Conservation (phyloP, 805 yeast species). For the Candida ipomoeae region DNA sequence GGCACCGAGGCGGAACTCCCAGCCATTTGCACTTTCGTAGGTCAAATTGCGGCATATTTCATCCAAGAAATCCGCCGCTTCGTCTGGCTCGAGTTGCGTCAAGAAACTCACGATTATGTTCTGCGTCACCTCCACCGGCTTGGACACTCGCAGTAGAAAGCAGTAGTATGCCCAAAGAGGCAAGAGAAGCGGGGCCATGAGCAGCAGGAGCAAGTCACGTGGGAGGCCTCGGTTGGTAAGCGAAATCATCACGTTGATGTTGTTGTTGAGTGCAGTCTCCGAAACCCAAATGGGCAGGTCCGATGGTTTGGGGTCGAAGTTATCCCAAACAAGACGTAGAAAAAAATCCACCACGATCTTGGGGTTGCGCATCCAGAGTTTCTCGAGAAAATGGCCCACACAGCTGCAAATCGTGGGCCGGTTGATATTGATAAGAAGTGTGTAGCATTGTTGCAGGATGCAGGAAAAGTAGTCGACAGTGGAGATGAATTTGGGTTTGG, state of each 20-base stretch:
- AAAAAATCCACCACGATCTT: conserved; percentile 57
- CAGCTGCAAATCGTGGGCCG: conserved; percentile 58
- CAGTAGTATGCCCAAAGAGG: conserved; percentile 45
- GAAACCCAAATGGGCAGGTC: conserved; percentile 28
- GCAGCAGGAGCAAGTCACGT: conserved; percentile 20
- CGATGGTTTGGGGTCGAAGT: conserved; percentile 33
- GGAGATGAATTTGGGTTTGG: conserved; percentile 53
- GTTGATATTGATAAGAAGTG: conserved; percentile 53
- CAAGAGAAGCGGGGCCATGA: conserved; percentile 30
- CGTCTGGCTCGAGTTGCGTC: conserved; percentile 18
- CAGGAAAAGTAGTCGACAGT: conserved; percentile 49
- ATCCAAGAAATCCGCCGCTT: conserved; percentile 22
- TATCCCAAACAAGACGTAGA: conserved; percentile 45
- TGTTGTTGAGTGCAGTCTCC: conserved; percentile 54
- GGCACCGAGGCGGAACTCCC: conserved; percentile 43
- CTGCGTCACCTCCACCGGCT: conserved; percentile 32
- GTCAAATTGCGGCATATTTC: conserved; percentile 31
- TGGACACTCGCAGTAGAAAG: conserved; percentile 28
- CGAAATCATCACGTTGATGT: conserved; percentile 62
- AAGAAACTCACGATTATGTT: conserved; percentile 39
- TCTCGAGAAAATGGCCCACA: conserved; percentile 50
- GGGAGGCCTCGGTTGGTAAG: conserved; percentile 42
- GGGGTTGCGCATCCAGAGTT: conserved; percentile 47
- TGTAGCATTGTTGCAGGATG: conserved; percentile 63
- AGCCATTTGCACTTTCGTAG: conserved; percentile 26